Base-by-base conservation (phyloP, 768 basidiomycete genomes). In the Glaciozyma antarctica region DNA sequence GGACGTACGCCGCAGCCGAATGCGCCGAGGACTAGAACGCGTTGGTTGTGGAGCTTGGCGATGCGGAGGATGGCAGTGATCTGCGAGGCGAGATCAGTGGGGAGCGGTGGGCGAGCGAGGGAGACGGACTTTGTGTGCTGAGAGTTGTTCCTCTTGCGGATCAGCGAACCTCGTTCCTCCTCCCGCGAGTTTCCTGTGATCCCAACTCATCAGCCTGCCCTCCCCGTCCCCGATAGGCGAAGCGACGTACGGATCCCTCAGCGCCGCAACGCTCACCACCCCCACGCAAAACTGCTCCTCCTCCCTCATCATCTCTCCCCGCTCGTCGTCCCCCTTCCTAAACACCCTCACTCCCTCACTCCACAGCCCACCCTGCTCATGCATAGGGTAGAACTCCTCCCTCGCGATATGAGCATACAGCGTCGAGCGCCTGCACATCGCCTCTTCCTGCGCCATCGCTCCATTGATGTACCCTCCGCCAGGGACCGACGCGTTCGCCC, bases 371-470 rank as follows among this genome's bases (percentile, higher is more conserved):
- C 58, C 58, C 17, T 34, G 19, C 3, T 26, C 44, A 26, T 48
- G 28, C 19, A 60, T 47, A 10, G 58, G 58, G 32, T 44, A 60
- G 45, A 30, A 47, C 22, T 45, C 15, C 0, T 16, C 22, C 5
- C 47, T 8, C 5, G 58, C 22, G 45, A 60, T 28, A 44, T 60
- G 58, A 32, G 58, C 44, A 44, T 47, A 60, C 26, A 60, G 58
- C 16, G 58, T 60, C 17, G 58, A 60, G 5, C 58, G 58, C 13
- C 58, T 43, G 17, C 58, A 60, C 17, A 60, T 43, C 9, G 58
- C 58, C 47, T 60, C 58, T 47, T 60, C 58, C 30, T 60, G 58
- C 12, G 58, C 58, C 24, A 47, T 47, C 32, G 58, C 58, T 21
- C 58, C 58, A 32, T 47, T 60, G 17, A 60, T 19, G 48, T 60